A percentile compares a stretch with the other conserved stretches of the same genome.
Conservation (phyloP, 805 yeast species). For the Barnettozyma siamensis region DNA sequence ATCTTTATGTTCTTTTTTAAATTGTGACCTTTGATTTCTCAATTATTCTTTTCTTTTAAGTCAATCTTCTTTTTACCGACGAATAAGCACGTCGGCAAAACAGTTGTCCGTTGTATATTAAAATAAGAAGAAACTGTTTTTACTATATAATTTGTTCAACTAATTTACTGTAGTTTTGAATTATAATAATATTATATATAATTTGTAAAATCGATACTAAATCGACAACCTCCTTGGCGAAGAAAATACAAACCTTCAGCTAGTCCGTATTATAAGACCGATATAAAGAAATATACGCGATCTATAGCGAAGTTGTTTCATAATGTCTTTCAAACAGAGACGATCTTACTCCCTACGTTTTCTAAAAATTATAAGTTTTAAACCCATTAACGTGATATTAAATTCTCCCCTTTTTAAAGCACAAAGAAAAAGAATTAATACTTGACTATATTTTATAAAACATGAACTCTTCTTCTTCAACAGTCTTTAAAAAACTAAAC, state of each 20-base stretch:
- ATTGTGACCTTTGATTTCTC: background rate
- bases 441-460: background rate
- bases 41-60: background rate
- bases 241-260: no score
- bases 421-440: background rate
- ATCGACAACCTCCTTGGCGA: no score
- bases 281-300: no score
- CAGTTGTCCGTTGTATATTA: background rate
- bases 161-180: no score
- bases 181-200: no score
- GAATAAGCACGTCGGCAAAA: background rate
- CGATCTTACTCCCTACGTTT: no score
- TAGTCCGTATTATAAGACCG: no score
- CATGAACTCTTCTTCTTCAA: constrained; percentile 1
- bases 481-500: constrained; percentile 7
- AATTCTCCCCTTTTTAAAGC: constrained; percentile 7
- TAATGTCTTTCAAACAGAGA: no score
- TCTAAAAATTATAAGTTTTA: background rate
- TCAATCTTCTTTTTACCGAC: no score
- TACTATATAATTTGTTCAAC: no score
- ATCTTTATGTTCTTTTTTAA: background rate
- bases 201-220: no score
- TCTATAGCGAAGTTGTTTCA: no score
- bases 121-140: background rate
- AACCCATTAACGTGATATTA: constrained; percentile 7